Evolutionary conservation across 345 rosid genomes (phyloP), one percentile per base, ranked within the genome.

Genomic region (Bretschneidera sinensis): DNA sequence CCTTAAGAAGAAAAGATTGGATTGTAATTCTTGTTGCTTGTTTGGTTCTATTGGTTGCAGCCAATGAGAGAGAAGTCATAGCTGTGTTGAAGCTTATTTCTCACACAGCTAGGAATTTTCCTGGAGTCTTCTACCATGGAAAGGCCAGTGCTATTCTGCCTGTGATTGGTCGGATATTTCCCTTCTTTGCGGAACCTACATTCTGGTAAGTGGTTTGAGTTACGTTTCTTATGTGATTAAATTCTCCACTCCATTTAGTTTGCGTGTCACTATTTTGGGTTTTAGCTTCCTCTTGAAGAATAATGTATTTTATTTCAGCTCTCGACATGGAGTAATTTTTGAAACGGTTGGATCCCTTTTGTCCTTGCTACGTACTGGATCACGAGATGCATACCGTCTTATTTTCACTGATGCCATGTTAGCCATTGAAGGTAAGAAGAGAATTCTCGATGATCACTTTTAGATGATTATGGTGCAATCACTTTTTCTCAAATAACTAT

Each of bases 101-200:
- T 59, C 77, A 86, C 25, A 78, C 76, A n/a, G 85, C 99, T 19
- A 81, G 72, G 81, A 87, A 74, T 61, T 74, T 81, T 64, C 92
- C 95, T 4, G 95, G 92, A 20, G 91, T 92, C 49, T 92, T 87
- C 76, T 79, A 76, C 75, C 90, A 84, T 39, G 99, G 99, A n/a
- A 77, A 79, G 60, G 85, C 94, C 54, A 66, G 75, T 54, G 85
- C 86, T 58, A 57, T 90, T 53, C 67, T 92, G 55, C 92, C 97
- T 8, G 82, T 89, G 6, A 80, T 92, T 67, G 92, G 80, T 63
- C 85, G 88, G 70, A 74, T 92, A 35, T 50, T 90, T 47, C 97
- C 96, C 45, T 89, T 85, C 75, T 87, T 92, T 33, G 82, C 90
- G 0, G 92, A 89, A 68, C 97, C 96, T 43, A 64, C 85, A 7